Evolutionary conservation across 345 rosid species (phyloP), one percentile per base, ranked within the genome.

Genomic region (Melaleuca quinquenervia): DNA sequence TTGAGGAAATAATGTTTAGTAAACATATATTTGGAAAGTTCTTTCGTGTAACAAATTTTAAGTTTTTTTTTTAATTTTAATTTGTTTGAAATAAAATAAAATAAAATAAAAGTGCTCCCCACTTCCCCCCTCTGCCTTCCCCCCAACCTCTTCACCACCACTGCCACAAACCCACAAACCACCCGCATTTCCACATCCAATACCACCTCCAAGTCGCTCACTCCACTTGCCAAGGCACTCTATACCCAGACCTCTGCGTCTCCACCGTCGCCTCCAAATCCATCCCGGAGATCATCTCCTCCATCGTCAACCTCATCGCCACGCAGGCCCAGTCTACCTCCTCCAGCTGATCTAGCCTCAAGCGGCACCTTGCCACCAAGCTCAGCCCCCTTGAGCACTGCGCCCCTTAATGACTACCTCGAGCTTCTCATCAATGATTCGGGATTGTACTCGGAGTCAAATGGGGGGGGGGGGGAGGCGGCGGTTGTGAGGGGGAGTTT

Each of bases 371-470:
- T 82, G 85, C 74, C 87, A 55, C 5, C n/a, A 50, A 45, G 64
- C 89, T 91, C 24, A 86, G 88, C 64, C 87, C 84, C 5, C 91
- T 86, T 5, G 94, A 94, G 64, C 86, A 70, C 5, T 85, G 88
- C 41, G 99, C n/a, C 98, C 20, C 87, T 95, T 50, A 82, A 87
- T 3, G 98, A 94, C 88, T 96, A 98, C 86, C 91, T 91, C 52
- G 94, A 94, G 88, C 99, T 95, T 49, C 86, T 94, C 52, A n/a
- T n/a, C n/a, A n/a, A n/a, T n/a, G n/a, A n/a, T n/a, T n/a, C n/a
- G n/a, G n/a, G n/a, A n/a, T n/a, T n/a, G n/a, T n/a, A n/a, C n/a
- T 41, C 41, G 41, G 41, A 41, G n/a, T 41, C 41, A 41, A 41
- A 41, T 41, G 41, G 41, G 41, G 41, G 41, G 41, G 41, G 4